These are phyloP conservation scores for Calonectria multiphialidica DNA, from an alignment of 2,329 filamentous ascomycete genomes.

Conservation along the genomic window DNA sequence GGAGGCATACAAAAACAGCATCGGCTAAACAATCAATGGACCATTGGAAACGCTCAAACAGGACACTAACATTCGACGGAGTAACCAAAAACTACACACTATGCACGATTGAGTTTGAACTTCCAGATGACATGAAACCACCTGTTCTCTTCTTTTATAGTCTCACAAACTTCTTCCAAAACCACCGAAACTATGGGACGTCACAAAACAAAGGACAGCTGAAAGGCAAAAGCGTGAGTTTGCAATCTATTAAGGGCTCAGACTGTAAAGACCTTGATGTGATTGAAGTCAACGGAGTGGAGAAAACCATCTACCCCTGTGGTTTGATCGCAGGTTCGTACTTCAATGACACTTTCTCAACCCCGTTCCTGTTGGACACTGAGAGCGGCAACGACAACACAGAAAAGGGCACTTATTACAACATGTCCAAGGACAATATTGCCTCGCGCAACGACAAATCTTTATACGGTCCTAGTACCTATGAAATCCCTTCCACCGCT, in stretches of 20 bases:
- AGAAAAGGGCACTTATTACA: background rate
- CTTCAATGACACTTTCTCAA: background rate
- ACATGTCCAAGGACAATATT: background rate
- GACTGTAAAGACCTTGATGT: background rate
- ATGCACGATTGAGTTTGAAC: background rate
- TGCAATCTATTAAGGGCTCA: background rate
- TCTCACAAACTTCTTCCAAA: background rate
- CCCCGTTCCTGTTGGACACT: background rate
- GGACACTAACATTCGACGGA: background rate
- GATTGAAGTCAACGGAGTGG: background rate
- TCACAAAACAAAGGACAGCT: background rate
- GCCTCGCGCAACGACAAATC: background rate
- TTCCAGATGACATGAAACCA: background rate
- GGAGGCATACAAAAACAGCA: background rate
- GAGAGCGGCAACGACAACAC: background rate
- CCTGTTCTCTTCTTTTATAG: background rate
- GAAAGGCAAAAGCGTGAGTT: background rate
- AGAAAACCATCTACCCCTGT: conserved; percentile 1
- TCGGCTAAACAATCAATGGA: background rate
- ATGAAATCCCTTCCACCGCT: background rate
- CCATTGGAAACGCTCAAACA: background rate
- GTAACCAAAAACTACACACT: background rate
- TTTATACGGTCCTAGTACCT: background rate
- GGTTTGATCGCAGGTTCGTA: background rate
- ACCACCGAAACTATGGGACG: background rate